phyloP scores from a whole-genome alignment of 352 stramenopile genomes.

The Phytophthora ohioensis region DNA sequence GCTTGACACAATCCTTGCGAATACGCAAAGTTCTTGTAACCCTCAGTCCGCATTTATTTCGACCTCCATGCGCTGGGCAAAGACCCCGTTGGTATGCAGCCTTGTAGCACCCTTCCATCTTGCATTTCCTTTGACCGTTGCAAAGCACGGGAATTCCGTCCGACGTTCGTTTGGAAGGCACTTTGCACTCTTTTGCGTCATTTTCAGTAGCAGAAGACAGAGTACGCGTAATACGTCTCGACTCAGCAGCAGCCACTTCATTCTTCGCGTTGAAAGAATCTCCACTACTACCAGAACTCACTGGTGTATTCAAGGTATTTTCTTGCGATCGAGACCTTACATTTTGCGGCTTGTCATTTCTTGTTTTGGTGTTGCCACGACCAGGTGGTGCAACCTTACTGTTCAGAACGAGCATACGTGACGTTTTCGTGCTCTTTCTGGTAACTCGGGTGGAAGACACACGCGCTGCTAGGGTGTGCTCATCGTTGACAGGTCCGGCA shows the following conservation, averaged over 20 bases:
- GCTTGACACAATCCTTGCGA: constrained; percentile 4
- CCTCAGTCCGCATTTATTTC: constrained; percentile 7
- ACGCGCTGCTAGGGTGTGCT: not conserved
- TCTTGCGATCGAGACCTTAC: not conserved
- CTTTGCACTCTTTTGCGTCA: not conserved
- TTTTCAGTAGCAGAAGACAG: too few relatives aligned
- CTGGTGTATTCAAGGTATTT: not conserved
- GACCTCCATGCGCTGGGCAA: constrained; percentile 14
- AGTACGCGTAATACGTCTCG: not conserved
- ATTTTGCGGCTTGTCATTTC: not conserved
- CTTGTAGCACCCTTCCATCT: constrained; percentile 17
- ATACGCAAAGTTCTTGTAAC: constrained; percentile 12
- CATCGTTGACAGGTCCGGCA: not conserved
- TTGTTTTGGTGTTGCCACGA: not conserved
- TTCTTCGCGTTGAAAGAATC: not conserved
- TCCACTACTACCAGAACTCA: not conserved
- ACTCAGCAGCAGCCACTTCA: not conserved
- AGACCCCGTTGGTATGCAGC: constrained; percentile 4
- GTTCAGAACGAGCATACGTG: constrained; percentile 1
- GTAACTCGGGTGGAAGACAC: not conserved
- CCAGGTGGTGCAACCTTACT: not conserved
- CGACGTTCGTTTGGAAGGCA: not conserved
- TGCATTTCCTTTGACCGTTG: constrained; percentile 24
- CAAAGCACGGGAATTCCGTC: constrained; percentile 15
- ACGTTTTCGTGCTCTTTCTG: not conserved